These are phyloP conservation scores for Globisporangium radiosum DNA, from an alignment of 352 stramenopile genomes.

Conservation along the genomic window DNA sequence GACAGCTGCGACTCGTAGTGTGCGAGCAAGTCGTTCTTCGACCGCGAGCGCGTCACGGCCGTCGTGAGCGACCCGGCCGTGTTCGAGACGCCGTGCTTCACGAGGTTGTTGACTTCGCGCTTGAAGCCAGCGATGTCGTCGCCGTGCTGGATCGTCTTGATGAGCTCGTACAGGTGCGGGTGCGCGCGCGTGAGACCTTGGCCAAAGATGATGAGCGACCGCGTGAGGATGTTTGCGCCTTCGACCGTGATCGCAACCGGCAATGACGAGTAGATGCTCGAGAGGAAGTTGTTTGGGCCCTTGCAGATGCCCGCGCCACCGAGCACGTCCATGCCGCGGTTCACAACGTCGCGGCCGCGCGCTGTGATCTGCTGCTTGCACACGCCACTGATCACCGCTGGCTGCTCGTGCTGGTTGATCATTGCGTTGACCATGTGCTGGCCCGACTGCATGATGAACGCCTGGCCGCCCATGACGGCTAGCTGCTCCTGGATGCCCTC, in stretches of 20 bases:
- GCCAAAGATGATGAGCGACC: constrained; percentile 97
- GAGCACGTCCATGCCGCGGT: constrained; percentile 96
- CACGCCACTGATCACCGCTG: constrained; percentile 96
- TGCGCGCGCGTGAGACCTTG: constrained; percentile 97
- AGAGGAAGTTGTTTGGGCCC: constrained; percentile 95
- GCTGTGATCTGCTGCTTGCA: constrained; percentile 99
- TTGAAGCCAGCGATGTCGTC: constrained; percentile 93
- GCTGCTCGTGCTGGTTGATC: constrained; percentile 98
- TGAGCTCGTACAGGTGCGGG: constrained; percentile 96
- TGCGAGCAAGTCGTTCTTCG: constrained; percentile 88
- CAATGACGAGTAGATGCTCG: constrained; percentile 94
- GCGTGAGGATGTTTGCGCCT: constrained; percentile 97
- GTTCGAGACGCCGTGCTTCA: constrained; percentile 92
- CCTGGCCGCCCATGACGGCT: constrained; percentile 89
- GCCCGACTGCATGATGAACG: constrained; percentile 93
- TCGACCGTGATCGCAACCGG: constrained; percentile 98
- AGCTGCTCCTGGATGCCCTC: constrained; percentile 97
- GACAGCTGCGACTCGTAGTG: constrained; percentile 97
- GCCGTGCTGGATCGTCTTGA: constrained; percentile 94
- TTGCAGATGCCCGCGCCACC: constrained; percentile 96
- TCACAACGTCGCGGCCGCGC: constrained; percentile 92
- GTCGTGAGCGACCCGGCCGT: constrained; percentile 84
- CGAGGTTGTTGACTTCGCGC: constrained; percentile 92
- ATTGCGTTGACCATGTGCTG: constrained; percentile 98
- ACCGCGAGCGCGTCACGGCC: constrained; percentile 88